Evolutionary conservation across 176 grass and related monocot species (phyloP).

Genomic region (Musa acuminata): DNA sequence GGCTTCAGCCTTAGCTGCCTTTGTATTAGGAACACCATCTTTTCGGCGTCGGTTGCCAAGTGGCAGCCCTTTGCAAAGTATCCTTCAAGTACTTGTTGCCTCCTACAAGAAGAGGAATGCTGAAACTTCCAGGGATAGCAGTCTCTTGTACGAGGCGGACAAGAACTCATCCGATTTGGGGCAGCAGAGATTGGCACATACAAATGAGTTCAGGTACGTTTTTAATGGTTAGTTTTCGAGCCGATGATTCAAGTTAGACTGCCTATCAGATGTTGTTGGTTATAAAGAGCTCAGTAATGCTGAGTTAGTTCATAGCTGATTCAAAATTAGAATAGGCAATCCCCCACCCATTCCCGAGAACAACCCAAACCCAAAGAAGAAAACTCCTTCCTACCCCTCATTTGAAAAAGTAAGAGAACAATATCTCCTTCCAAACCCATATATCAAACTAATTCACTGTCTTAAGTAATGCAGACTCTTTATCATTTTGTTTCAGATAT

Average conservation of each 20-base stretch:
- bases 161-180: conserved; percentile 29
- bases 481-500: no score
- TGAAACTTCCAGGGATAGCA: conserved; percentile 15
- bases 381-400: no score
- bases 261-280: neutral
- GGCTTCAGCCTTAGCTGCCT: conserved; percentile 40
- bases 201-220: conserved; percentile 36
- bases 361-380: no score
- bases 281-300: neutral
- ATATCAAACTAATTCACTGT: no score
- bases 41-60: conserved; percentile 42
- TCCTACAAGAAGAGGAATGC: conserved; percentile 31
- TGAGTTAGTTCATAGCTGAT: neutral
- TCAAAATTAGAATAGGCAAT: neutral
- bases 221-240: neutral
- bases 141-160: conserved; percentile 39
- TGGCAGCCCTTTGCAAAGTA: conserved; percentile 49
- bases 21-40: conserved; percentile 44
- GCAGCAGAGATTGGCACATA: conserved; percentile 33
- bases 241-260: neutral
- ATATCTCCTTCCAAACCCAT: no score
- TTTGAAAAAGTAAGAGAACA: no score
- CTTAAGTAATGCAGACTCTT: no score
- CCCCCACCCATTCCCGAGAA: no score
- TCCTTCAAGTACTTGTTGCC: conserved; percentile 47